phyloP scores from a whole-genome alignment of 2,329 filamentous ascomycete species.

The Colletotrichum sp. region DNA sequence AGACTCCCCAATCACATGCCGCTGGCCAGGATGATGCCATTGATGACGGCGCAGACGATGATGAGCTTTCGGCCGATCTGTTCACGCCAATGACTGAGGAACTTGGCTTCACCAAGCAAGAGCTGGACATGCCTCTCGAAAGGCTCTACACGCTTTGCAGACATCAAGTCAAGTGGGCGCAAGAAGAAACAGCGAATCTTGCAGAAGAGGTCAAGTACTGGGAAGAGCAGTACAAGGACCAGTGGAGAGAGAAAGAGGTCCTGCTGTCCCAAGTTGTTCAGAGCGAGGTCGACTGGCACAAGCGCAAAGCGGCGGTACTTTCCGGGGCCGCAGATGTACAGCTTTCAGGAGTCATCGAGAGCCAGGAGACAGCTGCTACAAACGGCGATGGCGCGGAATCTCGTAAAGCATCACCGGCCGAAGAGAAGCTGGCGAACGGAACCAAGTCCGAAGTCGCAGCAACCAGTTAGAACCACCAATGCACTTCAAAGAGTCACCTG shows the following conservation, averaged over 20 bases:
- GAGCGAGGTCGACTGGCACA: conserved; percentile 70
- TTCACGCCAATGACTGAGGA: conserved; percentile 61
- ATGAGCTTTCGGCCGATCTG: conserved; percentile 62
- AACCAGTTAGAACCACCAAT: not conserved
- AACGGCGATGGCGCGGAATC: conserved; percentile 27
- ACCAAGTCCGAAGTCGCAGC: not conserved
- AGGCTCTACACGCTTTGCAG: conserved; percentile 72
- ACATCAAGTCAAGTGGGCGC: conserved; percentile 75
- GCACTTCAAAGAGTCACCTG: not conserved
- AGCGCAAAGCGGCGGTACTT: conserved; percentile 60
- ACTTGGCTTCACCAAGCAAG: conserved; percentile 68
- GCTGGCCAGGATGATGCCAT: conserved; percentile 59
- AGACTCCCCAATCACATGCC: conserved; percentile 62
- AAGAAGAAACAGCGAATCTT: conserved; percentile 68
- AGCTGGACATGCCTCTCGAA: conserved; percentile 64
- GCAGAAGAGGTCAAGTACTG: conserved; percentile 68
- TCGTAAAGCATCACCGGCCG: conserved; percentile 22
- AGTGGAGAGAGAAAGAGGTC: conserved; percentile 83
- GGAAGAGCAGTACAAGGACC: conserved; percentile 70
- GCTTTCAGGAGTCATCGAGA: conserved; percentile 36
- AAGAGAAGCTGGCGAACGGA: conserved; percentile 4
- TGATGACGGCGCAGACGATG: conserved; percentile 59
- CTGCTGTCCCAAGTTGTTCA: conserved; percentile 75
- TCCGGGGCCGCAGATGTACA: conserved; percentile 51
- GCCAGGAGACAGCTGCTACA: conserved; percentile 6